phyloP scores from a whole-genome alignment of 208 protist species.

The Polymyxa betae region DNA sequence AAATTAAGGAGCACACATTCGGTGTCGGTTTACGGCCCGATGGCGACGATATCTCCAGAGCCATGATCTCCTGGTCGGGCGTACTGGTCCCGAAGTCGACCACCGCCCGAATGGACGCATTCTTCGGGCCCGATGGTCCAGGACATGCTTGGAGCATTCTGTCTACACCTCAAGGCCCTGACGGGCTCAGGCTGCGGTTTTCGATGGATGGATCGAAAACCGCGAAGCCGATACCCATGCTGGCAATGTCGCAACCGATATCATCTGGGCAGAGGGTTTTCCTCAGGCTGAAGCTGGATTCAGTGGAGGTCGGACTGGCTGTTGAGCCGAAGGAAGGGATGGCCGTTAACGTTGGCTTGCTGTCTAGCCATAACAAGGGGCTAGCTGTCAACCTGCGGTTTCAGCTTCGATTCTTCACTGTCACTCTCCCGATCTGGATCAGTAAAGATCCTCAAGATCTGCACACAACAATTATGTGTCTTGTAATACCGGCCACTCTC shows the following conservation, averaged over 20 bases:
- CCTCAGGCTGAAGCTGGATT: neutral
- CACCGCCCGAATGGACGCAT: neutral
- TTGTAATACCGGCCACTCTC: neutral
- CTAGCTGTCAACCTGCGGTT: neutral
- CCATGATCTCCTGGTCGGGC: neutral
- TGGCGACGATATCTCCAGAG: neutral
- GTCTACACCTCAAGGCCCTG: neutral
- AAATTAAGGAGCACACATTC: neutral
- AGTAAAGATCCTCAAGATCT: neutral
- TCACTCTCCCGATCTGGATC: neutral
- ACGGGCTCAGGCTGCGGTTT: neutral
- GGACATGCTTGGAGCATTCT: neutral
- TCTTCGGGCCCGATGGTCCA: neutral
- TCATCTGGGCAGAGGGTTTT: neutral
- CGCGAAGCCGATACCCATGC: neutral
- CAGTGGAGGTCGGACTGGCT: neutral
- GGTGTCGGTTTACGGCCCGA: neutral
- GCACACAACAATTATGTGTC: neutral
- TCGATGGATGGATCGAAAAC: neutral
- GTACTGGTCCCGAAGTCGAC: neutral
- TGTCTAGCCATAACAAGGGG: neutral
- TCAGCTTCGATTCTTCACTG: neutral
- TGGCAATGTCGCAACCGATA: neutral
- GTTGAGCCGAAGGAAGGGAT: neutral
- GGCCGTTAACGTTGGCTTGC: neutral